Base-by-base conservation (phyloP, 768 basidiomycete species). In the Mycena rebaudengoi region DNA sequence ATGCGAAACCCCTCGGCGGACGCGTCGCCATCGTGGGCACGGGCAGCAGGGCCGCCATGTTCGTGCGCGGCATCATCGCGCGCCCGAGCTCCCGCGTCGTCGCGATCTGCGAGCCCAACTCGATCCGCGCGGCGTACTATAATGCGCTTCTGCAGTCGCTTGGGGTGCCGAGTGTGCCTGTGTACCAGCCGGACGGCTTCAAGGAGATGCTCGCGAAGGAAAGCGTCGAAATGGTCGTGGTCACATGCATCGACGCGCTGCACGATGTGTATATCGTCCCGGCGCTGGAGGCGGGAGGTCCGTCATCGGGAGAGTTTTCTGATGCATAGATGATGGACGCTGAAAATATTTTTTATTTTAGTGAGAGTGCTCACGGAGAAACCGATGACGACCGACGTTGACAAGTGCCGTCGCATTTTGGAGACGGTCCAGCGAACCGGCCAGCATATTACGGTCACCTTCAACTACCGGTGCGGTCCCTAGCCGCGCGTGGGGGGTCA, bases 341-440 rank as follows among this genome's bases (percentile, higher is more conserved):
- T 26, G 58, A 48, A 18, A 12, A 44, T 57, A 14, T n/a, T 26
- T 6, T 49, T 39, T 57, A 14, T n/a, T 26, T 6, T 49, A 81
- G 81, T 85, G 18, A 76, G 78, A 16, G 84, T 85, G 7, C 66
- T 86, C 54, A 83, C 84, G n/a, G 84, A 86, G 69, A 85, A 85
- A 69, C 84, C 84, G 0, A 84, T 85, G 83, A 84, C 83, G 2
- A 85, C 83, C 20, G 80, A 83, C 62, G 75, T 79, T 28, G 81
- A 79, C 40, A 85, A 84, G 65, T 83, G 81, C 65, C 75, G 81
- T 25, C 67, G 71, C 5, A 85, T 86, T 53, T 69, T 84, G 20
- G 78, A 82, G 33, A 78, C 83, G 1, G 82, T 83, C 8, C 69
- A 82, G 62, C 73, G 79, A 55, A 83, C 80, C 0, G 80, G 80